Percentiles rank a stretch among this genome's conserved stretches.
These are phyloP conservation scores for Tylopilus sp. DNA, from an alignment of 768 basidiomycete species.

Conservation along the genomic window DNA sequence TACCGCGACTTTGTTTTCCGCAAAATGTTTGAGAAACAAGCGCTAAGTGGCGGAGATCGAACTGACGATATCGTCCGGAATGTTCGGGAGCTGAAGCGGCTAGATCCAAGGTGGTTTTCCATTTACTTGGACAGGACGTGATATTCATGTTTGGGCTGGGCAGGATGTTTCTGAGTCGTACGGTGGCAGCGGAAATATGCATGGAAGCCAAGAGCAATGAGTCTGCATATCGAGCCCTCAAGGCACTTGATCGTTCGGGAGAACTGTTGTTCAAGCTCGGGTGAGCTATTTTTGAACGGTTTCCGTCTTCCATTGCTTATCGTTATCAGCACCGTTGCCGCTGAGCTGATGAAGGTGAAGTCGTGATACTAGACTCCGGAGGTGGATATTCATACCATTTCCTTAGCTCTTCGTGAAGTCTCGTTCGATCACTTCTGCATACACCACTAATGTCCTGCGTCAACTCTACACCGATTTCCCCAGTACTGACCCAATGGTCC, in stretches of 20 bases:
- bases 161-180: constrained; percentile 81
- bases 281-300: constrained; percentile 38
- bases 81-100: constrained; percentile 65
- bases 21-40: constrained; percentile 71
- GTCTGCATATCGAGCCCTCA: constrained; percentile 64
- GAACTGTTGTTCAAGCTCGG: constrained; percentile 65
- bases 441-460: constrained; percentile 52
- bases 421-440: constrained; percentile 54
- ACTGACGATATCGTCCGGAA: constrained; percentile 65
- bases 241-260: constrained; percentile 60
- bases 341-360: constrained; percentile 64
- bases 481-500: constrained; percentile 53
- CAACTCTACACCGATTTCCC: constrained; percentile 68
- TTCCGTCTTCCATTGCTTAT: constrained; percentile 4
- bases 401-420: constrained; percentile 69
- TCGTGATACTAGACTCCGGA: background rate
- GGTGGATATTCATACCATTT: constrained; percentile 6
- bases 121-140: background rate
- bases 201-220: constrained; percentile 78
- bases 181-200: constrained; percentile 79
- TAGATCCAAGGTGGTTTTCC: constrained; percentile 59
- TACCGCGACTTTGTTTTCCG: constrained; percentile 86
- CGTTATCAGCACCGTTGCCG: constrained; percentile 41
- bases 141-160: constrained; percentile 2
- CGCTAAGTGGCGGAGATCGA: constrained; percentile 46